Evolutionary conservation across 768 basidiomycete species (phyloP).

Genomic region (Lyophyllum shimeji): DNA sequence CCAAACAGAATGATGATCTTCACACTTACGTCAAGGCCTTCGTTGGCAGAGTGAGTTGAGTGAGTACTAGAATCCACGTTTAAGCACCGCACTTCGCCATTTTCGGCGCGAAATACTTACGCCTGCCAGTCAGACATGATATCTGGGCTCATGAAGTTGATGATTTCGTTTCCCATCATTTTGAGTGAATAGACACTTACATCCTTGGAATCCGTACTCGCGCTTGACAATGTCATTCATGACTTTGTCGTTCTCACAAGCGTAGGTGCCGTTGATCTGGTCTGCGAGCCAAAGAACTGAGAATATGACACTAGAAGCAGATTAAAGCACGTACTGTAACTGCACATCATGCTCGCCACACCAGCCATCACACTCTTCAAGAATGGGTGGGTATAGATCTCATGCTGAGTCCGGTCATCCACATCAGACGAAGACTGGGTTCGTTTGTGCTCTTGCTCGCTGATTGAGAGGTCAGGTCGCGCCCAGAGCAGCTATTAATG

Average conservation of each 20-base stretch:
- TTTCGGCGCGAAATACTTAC: slow-evolving; percentile 25
- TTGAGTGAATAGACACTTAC: slow-evolving; percentile 29
- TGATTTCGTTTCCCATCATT: neutral
- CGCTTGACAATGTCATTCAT: slow-evolving; percentile 75
- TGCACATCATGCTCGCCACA: slow-evolving; percentile 73
- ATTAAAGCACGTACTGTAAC: slow-evolving; percentile 51
- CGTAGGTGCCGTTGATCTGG: slow-evolving; percentile 66
- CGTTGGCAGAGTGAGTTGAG: slow-evolving; percentile 58
- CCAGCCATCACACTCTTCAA: slow-evolving; percentile 73
- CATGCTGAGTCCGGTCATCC: slow-evolving; percentile 78
- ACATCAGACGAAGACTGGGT: slow-evolving; percentile 61
- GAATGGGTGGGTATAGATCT: slow-evolving; percentile 73
- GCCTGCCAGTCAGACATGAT: slow-evolving; percentile 79
- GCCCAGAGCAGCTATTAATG: neutral
- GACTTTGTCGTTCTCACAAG: slow-evolving; percentile 72
- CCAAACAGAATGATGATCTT: neutral
- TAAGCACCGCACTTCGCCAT: neutral
- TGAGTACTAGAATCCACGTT: slow-evolving; percentile 35
- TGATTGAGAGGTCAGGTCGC: slow-evolving; percentile 21
- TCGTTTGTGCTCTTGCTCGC: slow-evolving; percentile 69
- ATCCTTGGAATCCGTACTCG: slow-evolving; percentile 78
- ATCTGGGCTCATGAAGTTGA: slow-evolving; percentile 29
- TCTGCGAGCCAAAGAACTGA: slow-evolving; percentile 39
- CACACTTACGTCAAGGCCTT: slow-evolving; percentile 60
- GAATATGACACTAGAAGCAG: neutral